Evolutionary conservation across 805 yeast species (phyloP).

Genomic region (Suhomyces faveliae): DNA sequence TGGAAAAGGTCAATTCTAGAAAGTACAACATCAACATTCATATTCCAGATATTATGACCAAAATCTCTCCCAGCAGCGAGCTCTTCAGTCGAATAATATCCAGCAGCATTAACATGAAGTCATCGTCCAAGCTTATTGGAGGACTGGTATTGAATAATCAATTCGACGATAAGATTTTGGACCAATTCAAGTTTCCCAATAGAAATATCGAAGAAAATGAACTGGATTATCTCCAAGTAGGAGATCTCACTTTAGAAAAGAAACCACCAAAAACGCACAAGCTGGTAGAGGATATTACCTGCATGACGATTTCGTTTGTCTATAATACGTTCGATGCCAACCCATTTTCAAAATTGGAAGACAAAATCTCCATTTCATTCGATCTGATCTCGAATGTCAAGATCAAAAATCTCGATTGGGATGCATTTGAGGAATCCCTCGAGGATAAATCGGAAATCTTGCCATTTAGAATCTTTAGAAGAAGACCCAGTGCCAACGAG

Average conservation of each 20-base stretch:
- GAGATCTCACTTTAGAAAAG: conserved; percentile 11
- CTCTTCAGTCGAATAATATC: conserved; percentile 14
- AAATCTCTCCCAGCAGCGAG: conserved; percentile 28
- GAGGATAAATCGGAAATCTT: conserved; percentile 22
- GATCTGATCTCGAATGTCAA: conserved; percentile 24
- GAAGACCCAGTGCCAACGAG: conserved; percentile 3
- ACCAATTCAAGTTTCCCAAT: conserved; percentile 16
- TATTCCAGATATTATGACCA: conserved; percentile 41
- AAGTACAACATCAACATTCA: conserved; percentile 38
- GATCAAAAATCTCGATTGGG: conserved; percentile 21
- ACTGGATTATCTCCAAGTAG: conserved; percentile 12
- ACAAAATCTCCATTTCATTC: conserved; percentile 26
- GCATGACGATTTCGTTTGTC: conserved; percentile 37
- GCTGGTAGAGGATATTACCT: conserved; percentile 15
- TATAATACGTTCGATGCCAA: conserved; percentile 33
- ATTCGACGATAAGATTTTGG: conserved; percentile 15
- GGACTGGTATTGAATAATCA: conserved; percentile 11
- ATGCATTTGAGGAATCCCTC: conserved; percentile 28
- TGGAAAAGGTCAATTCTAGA: conserved; percentile 35
- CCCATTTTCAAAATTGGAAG: conserved; percentile 26
- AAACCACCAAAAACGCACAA: not conserved
- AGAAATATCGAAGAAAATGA: conserved; percentile 15
- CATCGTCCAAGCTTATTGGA: conserved; percentile 11
- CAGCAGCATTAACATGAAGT: conserved; percentile 9
- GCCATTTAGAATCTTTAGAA: conserved; percentile 22